Evolutionary conservation across 2,329 filamentous ascomycete species (phyloP), one percentile per base, ranked within the genome.

Genomic region (Trichoderma brevicompactum): DNA sequence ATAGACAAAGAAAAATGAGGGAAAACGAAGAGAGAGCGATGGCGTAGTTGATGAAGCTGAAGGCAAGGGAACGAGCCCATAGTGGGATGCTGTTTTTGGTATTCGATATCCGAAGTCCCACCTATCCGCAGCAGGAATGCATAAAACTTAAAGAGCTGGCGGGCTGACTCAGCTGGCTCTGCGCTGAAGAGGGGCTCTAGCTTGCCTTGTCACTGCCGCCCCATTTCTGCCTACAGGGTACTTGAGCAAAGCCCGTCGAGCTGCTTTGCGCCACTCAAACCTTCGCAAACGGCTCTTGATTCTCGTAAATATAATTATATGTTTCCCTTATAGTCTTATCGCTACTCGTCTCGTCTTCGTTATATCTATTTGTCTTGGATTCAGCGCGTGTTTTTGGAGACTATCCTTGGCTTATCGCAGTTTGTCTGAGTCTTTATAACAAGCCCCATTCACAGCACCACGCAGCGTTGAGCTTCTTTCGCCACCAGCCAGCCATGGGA

Each of bases 401-500:
- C 7, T 17, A 40, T 40, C 34, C 34, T n/a, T 38, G 23, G 17
- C 5, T 54, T n/a, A 28, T 13, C 4, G 2, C 19, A 17, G 5
- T 28, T 0, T 40, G 17, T 40, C 34, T 54, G 17, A 15, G 8
- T 7, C 7, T 54, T 32, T 28, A 15, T 15, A 54, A 6, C 52
- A 28, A 12, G 23, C 23, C 23, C 23, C 23, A 28, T 28, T 28
- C 23, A 28, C 23, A 28, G 23, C 23, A 28, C 23, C 23, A 28
- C 23, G 23, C 23, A 28, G 23, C 23, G 23, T 28, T 28, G 23
- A 28, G 23, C 5, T 28, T 28, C 23, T 28, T 50, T 50, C 19
- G 34, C 56, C 38, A 64, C 43, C 34, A 59, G 40, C 49, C 34
- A 72, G 40, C 49, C 34, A 72, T 70, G 70, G 53, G 62, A 2